Percentiles rank a stretch among this genome's conserved stretches.
phyloP scores from a whole-genome alignment of 371 early-diverging fungal species.

The Amoeboaphelidium occidentale region DNA sequence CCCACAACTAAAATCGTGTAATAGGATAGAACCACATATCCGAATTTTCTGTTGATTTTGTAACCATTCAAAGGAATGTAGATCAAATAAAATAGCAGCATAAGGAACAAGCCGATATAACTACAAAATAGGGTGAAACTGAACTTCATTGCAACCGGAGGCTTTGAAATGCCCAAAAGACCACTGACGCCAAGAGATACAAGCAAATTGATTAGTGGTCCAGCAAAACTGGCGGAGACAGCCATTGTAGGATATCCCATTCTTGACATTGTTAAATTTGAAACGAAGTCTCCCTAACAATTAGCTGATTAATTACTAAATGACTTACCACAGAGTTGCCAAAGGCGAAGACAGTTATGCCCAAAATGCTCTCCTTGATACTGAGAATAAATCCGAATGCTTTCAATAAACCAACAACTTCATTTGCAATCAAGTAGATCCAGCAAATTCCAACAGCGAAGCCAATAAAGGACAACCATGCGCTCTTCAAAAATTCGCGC shows the following conservation, averaged over 20 bases:
- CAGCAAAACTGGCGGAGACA: slow-evolving; percentile 57
- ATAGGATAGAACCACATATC: slow-evolving; percentile 4
- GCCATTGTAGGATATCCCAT: slow-evolving; percentile 66
- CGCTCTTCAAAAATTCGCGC: no score
- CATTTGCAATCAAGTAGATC: slow-evolving; percentile 58
- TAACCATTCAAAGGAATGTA: slow-evolving; percentile 26
- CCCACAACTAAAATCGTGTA: neutral
- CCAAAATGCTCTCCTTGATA: slow-evolving; percentile 49
- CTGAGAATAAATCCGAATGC: slow-evolving; percentile 45
- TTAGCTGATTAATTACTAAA: slow-evolving; percentile 22
- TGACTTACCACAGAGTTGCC: slow-evolving; percentile 11
- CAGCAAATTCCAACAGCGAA: slow-evolving; percentile 41
- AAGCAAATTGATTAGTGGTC: slow-evolving; percentile 38
- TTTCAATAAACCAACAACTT: slow-evolving; percentile 51
- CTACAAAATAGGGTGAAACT: slow-evolving; percentile 27
- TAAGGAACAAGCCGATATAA: slow-evolving; percentile 18
- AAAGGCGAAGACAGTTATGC: slow-evolving; percentile 54
- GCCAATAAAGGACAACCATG: slow-evolving; percentile 32
- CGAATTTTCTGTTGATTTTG: slow-evolving; percentile 20
- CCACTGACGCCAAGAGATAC: neutral
- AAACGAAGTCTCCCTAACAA: slow-evolving; percentile 54
- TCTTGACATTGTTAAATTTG: slow-evolving; percentile 51
- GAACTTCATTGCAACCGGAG: slow-evolving; percentile 12
- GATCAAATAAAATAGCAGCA: slow-evolving; percentile 18
- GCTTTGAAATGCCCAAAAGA: neutral